Evolutionary conservation across 495 filamentous ascomycete genomes (phyloP).

Genomic region (Sabuloglossum arenarium): DNA sequence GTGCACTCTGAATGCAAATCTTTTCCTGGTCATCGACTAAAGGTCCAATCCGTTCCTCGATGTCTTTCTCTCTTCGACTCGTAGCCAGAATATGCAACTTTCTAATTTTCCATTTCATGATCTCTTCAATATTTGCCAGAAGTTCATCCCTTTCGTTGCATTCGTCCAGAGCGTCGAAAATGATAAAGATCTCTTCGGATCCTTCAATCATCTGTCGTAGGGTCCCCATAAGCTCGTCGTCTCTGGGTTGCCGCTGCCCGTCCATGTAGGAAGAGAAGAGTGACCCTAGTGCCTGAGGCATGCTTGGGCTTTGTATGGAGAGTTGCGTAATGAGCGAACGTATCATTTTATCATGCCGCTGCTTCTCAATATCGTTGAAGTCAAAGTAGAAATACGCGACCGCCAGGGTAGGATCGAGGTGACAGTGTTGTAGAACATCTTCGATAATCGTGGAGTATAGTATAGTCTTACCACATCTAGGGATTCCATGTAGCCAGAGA

Average conservation of each 20-base stretch:
- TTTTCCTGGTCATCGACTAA: neutral
- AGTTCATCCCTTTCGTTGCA: conserved; percentile 6
- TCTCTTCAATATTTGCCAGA: no score
- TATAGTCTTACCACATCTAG: conserved; percentile 5
- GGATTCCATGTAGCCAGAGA: neutral
- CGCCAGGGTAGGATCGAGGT: neutral
- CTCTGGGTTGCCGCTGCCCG: neutral
- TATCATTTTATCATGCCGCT: conserved; percentile 2
- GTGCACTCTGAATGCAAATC: neutral
- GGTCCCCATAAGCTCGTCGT: conserved; percentile 5
- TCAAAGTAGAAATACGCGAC: conserved; percentile 12
- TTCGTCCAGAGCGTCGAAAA: conserved; percentile 13
- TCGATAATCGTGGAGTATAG: conserved; percentile 8
- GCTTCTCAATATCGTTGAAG: conserved; percentile 8
- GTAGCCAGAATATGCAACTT: conserved; percentile 7
- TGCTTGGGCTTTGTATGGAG: neutral
- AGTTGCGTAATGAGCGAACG: conserved; percentile 10
- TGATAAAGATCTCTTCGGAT: conserved; percentile 4
- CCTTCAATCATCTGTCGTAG: neutral
- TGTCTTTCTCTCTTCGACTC: conserved; percentile 7
- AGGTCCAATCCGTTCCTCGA: conserved; percentile 5
- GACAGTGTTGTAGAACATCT: neutral
- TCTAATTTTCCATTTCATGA: conserved; percentile 5
- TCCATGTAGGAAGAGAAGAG: neutral
- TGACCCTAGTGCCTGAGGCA: neutral